Evolutionary conservation across 306 rosid species (phyloP).

Genomic region (Fragaria ananassa): DNA sequence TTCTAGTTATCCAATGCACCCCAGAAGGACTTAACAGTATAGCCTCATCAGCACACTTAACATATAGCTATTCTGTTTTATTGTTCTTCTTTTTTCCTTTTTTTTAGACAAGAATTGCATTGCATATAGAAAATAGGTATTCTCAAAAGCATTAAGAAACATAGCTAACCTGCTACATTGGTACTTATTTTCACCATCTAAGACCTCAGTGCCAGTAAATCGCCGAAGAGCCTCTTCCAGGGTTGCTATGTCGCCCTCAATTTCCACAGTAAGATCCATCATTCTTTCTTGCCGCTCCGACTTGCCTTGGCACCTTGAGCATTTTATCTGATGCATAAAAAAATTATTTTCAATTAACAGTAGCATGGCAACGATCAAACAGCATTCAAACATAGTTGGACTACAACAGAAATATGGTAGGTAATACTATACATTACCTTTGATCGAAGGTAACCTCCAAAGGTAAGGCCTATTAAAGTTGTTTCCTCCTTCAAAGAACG

Average conservation of each 20-base stretch:
- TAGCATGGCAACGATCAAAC: conserved; percentile 1
- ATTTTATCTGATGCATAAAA: conserved; percentile 67
- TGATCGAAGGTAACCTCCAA: conserved; percentile 93
- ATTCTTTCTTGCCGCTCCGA: conserved; percentile 94
- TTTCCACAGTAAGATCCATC: conserved; percentile 96
- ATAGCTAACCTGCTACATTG: conserved; percentile 78
- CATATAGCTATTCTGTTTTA: neutral
- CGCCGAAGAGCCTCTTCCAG: conserved; percentile 73
- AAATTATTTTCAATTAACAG: conserved; percentile 8
- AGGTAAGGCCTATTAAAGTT: conserved; percentile 72
- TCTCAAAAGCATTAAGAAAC: conserved; percentile 13
- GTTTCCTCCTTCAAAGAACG: conserved; percentile 71
- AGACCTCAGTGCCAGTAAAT: conserved; percentile 76
- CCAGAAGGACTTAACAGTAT: neutral
- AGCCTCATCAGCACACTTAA: neutral
- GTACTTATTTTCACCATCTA: conserved; percentile 96
- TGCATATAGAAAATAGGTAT: neutral
- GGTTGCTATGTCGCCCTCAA: conserved; percentile 86
- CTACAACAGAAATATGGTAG: neutral
- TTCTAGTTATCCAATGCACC: neutral
- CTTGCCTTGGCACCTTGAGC: conserved; percentile 83
- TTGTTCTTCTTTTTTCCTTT: neutral
- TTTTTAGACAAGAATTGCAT: neutral
- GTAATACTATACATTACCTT: conserved; percentile 47
- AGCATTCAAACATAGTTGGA: neutral